Conservation (phyloP, 768 basidiomycete genomes). For the Kwoniella pini region DNA sequence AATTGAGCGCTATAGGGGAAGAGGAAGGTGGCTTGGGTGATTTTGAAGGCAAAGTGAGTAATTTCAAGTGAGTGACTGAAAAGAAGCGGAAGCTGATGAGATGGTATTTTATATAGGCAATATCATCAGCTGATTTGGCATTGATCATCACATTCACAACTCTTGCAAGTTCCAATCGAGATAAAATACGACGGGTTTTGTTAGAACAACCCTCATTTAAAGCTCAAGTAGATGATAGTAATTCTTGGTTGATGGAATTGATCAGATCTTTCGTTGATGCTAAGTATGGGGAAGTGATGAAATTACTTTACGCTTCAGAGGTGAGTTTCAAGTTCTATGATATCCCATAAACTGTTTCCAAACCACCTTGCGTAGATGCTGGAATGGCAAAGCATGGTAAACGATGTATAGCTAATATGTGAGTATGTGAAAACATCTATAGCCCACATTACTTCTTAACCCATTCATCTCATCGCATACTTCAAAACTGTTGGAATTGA, state of each 20-base stretch:
- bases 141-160: constrained; percentile 83
- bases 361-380: no score
- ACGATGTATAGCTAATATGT: neutral
- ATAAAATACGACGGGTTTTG: constrained; percentile 64
- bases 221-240: constrained; percentile 71
- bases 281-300: constrained; percentile 79
- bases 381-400: no score
- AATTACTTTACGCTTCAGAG: constrained; percentile 70
- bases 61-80: neutral
- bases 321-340: no score
- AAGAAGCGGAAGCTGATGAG: neutral
- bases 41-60: constrained; percentile 70
- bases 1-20: constrained; percentile 64
- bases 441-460: constrained; percentile 78
- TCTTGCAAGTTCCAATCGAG: constrained; percentile 72
- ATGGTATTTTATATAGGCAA: constrained; percentile 58
- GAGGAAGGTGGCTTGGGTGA: constrained; percentile 64
- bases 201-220: constrained; percentile 71
- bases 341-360: no score
- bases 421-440: neutral
- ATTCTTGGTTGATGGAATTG: constrained; percentile 82
- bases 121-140: constrained; percentile 79
- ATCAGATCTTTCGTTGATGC: constrained; percentile 82
- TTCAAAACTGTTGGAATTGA: constrained; percentile 64
- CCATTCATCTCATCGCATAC: constrained; percentile 75